phyloP scores from a whole-genome alignment of 345 rosid species.

The Aquilaria malaccensis region DNA sequence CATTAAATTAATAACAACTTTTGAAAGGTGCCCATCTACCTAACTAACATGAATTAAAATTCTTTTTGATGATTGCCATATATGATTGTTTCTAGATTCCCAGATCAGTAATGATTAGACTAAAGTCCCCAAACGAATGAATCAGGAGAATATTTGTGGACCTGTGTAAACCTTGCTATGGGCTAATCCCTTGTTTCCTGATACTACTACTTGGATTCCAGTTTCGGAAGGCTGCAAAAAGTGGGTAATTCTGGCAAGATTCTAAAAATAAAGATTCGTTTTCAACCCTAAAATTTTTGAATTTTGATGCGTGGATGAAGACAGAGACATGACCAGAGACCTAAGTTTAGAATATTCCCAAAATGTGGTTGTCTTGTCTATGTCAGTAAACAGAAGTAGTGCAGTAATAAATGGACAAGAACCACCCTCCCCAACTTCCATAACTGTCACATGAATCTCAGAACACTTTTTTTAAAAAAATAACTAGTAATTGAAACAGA shows the following conservation, averaged over 20 bases:
- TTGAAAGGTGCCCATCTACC: too few species aligned
- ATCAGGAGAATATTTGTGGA: too few species aligned
- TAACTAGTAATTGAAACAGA: neutral
- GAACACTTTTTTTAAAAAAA: neutral
- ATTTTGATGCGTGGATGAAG: constrained; percentile 13
- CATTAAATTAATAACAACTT: neutral
- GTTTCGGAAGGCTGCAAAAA: constrained; percentile 8
- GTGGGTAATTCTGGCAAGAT: constrained; percentile 1
- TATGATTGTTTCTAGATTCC: constrained; percentile 11
- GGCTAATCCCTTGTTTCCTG: constrained; percentile 4
- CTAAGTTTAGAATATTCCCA: constrained; percentile 8
- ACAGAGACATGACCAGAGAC: constrained; percentile 10
- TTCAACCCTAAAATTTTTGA: neutral
- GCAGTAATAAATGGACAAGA: neutral
- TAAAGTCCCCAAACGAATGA: too few species aligned
- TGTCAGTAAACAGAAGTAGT: neutral
- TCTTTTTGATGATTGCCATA: neutral
- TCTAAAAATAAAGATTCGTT: neutral
- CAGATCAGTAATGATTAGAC: constrained; percentile 14
- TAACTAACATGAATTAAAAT: neutral
- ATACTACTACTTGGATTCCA: constrained; percentile 2
- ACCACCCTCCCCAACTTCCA: constrained; percentile 11
- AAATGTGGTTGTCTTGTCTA: constrained; percentile 10
- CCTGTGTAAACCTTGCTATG: neutral
- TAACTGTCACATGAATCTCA: constrained; percentile 21